These are phyloP conservation scores for Entophlyctis luteolus DNA, from an alignment of 192 early-diverging fungal genomes.

Conservation along the genomic window DNA sequence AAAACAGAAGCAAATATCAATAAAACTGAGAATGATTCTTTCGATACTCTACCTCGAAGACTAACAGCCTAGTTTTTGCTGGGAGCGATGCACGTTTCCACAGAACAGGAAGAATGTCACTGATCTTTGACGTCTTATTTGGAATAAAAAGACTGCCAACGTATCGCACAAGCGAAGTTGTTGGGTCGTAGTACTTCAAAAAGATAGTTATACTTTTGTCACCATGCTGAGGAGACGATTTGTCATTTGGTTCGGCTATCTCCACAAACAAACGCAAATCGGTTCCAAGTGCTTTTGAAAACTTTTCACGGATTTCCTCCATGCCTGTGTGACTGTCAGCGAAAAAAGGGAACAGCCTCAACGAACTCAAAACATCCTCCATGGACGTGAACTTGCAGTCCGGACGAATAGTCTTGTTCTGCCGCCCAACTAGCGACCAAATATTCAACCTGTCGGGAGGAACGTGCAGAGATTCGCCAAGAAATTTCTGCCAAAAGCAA, in stretches of 20 bases:
- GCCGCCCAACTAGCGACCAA: conserved; percentile 82
- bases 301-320: conserved; percentile 30
- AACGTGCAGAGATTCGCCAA: conserved; percentile 46
- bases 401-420: conserved; percentile 87
- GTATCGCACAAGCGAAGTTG: conserved; percentile 49
- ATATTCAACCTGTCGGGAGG: conserved; percentile 61
- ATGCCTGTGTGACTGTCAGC: too few species aligned
- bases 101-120: conserved; percentile 57
- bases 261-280: conserved; percentile 50
- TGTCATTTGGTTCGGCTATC: neutral
- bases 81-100: conserved; percentile 53
- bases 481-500: conserved; percentile 31
- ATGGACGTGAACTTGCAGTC: conserved; percentile 63
- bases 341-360: conserved; percentile 5
- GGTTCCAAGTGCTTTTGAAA: conserved; percentile 7
- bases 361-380: conserved; percentile 46
- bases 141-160: conserved; percentile 25
- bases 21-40: too few species aligned
- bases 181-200: conserved; percentile 80
- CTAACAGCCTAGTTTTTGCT: conserved; percentile 50
- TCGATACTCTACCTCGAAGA: conserved; percentile 73
- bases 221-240: neutral
- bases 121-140: conserved; percentile 42
- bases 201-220: conserved; percentile 62
- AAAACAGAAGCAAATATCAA: neutral